Evolutionary conservation across 495 filamentous ascomycete genomes (phyloP), one percentile per base, ranked within the genome.

Genomic region (Trichoderma parareesei): DNA sequence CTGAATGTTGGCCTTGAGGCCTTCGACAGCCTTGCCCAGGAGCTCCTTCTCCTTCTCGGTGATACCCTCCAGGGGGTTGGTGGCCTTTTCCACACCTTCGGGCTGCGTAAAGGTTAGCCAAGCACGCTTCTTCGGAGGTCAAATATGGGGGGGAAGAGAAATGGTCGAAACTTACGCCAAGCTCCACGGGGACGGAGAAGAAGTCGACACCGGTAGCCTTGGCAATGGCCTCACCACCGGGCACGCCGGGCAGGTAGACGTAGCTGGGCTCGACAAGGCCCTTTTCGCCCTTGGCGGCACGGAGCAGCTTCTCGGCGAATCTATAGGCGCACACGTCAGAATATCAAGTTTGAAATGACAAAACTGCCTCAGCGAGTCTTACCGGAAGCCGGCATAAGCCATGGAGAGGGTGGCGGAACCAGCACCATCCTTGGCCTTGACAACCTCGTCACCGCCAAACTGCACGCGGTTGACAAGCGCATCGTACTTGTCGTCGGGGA

Each of bases 361-460:
- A 14, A 59, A 37, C 42, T 16, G 1, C 48, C n/a, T 38, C 60
- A 6, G 20, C 3, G 11, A 3, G 14, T 67, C 72, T 65, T 76
- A 94, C 89, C 92, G 86, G 84, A 86, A 98, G 67, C 95, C 94
- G 70, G 94, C 94, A 74, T 90, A 97, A 64, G 94, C 94, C 94
- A 98, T 98, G 68, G 91, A 96, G 41, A 98, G 85, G 65, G 94
- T 98, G 68, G 94, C 94, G 46, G 93, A 97, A 67, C 94, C 94
- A 72, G 87, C 85, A 70, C 94, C 94, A 65, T 93, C 90, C 88
- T 98, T 98, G 73, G 94, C 94, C 82, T 94, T 87, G 73, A 98
- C 94, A 70, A 98, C 94, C 82, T 98, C 94, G 72, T 98, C 94
- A 77, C 94, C 94, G 73, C 95, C 95, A 70, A 96, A 98, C 77